Evolutionary conservation across 805 yeast species (phyloP).

Genomic region (Priceomyces medius): DNA sequence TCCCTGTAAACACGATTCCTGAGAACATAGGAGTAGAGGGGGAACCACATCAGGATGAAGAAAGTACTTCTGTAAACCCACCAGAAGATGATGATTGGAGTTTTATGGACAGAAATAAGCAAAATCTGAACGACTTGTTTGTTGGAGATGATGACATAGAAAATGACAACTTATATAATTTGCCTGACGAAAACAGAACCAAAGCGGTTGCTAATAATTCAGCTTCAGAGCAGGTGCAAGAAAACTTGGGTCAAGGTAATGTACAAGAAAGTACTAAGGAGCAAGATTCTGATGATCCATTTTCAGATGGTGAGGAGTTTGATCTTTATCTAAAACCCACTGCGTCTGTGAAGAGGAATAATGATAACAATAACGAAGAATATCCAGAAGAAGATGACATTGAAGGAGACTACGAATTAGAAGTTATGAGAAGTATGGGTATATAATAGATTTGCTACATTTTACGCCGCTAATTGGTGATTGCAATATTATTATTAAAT

Average conservation of each 20-base stretch:
- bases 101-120: constrained; percentile 22
- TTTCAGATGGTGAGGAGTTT: constrained; percentile 23
- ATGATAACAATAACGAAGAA: constrained; percentile 14
- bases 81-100: constrained; percentile 30
- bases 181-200: no score
- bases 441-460: background rate
- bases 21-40: background rate
- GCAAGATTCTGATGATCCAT: constrained; percentile 18
- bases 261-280: background rate
- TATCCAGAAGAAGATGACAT: constrained; percentile 14
- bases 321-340: background rate
- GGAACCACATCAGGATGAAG: background rate
- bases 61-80: background rate
- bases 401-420: constrained; percentile 28
- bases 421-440: constrained; percentile 33
- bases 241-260: no score
- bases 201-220: no score
- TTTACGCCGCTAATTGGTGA: no score
- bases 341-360: constrained; percentile 8
- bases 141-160: constrained; percentile 19
- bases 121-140: constrained; percentile 22
- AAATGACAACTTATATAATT: constrained; percentile 1
- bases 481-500: background rate
- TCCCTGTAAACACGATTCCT: background rate
- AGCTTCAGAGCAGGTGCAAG: no score